Conservation (phyloP, 129 eudicot species). For the Flaveria brownii region DNA sequence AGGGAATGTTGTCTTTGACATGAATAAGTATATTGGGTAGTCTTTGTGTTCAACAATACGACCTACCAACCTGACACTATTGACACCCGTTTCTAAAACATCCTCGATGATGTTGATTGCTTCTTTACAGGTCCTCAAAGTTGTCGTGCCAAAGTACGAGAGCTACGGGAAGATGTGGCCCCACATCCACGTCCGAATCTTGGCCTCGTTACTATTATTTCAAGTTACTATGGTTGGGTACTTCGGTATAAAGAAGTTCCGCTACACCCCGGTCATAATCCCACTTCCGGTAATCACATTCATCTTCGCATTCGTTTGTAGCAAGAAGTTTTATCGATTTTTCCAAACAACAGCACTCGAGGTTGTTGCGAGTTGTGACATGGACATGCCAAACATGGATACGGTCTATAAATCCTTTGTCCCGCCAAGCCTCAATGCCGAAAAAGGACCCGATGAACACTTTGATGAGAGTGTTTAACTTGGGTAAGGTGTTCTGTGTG, state of each 20-base stretch:
- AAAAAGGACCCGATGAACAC: slow-evolving; percentile 44
- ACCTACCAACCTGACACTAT: no score
- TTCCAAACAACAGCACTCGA: slow-evolving; percentile 71
- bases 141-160: slow-evolving; percentile 76
- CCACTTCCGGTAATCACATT: slow-evolving; percentile 70
- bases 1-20: neutral
- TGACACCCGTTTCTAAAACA: neutral
- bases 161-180: slow-evolving; percentile 96
- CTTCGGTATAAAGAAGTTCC: slow-evolving; percentile 53
- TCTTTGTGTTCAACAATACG: neutral
- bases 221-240: slow-evolving; percentile 86
- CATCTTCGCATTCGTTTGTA: slow-evolving; percentile 58
- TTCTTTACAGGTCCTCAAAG: slow-evolving; percentile 60
- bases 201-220: slow-evolving; percentile 60
- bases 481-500: neutral
- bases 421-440: slow-evolving; percentile 61
- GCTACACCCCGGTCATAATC: slow-evolving; percentile 44
- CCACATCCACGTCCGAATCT: slow-evolving; percentile 62
- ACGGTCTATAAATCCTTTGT: slow-evolving; percentile 51
- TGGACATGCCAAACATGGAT: slow-evolving; percentile 79
- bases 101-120: neutral
- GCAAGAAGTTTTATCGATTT: slow-evolving; percentile 58
- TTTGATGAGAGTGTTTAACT: slow-evolving; percentile 41
- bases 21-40: neutral
- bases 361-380: slow-evolving; percentile 47